A percentile compares a stretch with the other conserved stretches of the same genome.
These are phyloP conservation scores for Zygosaccharomyces pseudorouxii DNA, from an alignment of 805 yeast species.

Conservation along the genomic window DNA sequence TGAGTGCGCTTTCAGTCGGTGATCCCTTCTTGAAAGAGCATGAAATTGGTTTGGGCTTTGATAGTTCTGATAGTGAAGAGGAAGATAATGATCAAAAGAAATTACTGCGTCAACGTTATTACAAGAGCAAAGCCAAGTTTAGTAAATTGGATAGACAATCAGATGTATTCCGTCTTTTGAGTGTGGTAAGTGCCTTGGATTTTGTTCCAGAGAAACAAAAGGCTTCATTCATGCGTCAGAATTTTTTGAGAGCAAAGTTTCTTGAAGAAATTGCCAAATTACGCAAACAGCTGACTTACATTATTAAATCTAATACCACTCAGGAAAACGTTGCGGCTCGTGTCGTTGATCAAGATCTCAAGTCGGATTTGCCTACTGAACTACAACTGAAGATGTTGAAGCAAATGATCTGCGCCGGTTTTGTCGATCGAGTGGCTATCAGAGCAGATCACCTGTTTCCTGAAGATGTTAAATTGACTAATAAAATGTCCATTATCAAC, in stretches of 20 bases:
- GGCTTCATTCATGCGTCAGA: conserved; percentile 46
- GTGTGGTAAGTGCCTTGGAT: conserved; percentile 85
- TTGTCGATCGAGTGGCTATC: conserved; percentile 82
- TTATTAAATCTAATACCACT: conserved; percentile 63
- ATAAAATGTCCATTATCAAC: conserved; percentile 51
- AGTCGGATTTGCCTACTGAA: conserved; percentile 61
- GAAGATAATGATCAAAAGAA: conserved; percentile 37
- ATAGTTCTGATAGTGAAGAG: conserved; percentile 26
- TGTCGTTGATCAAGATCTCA: conserved; percentile 42
- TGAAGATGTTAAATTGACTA: conserved; percentile 55
- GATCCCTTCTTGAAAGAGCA: conserved; percentile 78
- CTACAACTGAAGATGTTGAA: conserved; percentile 72
- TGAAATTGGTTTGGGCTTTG: conserved; percentile 55
- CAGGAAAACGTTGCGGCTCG: conserved; percentile 54
- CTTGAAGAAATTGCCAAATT: conserved; percentile 84
- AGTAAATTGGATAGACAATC: conserved; percentile 64
- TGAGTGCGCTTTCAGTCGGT: conserved; percentile 89
- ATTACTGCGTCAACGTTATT: conserved; percentile 46
- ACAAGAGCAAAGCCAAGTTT: conserved; percentile 56
- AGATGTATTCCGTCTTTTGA: conserved; percentile 69
- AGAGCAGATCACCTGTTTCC: conserved; percentile 69
- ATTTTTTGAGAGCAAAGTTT: conserved; percentile 70
- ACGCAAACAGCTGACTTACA: conserved; percentile 70
- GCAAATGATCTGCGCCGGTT: conserved; percentile 92
- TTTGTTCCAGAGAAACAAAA: conserved; percentile 53